These are phyloP conservation scores for Dactylonectria macrodidyma DNA, from an alignment of 2,329 filamentous ascomycete species.

Conservation along the genomic window DNA sequence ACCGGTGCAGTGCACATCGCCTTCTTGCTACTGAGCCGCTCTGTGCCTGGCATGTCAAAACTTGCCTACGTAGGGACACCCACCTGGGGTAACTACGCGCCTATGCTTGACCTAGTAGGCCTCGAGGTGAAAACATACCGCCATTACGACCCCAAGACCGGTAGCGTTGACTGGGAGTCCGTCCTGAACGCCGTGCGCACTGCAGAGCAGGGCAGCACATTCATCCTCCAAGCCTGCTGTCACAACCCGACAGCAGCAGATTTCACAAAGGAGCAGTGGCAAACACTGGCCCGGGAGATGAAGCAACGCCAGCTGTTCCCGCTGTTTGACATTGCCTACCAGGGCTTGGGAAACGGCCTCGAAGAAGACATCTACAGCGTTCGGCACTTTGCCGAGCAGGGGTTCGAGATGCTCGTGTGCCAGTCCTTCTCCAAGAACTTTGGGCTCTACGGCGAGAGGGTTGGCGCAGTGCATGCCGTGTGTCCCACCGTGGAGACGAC, in stretches of 20 bases:
- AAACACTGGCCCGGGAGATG: slow-evolving; percentile 39
- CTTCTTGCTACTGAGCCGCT: slow-evolving; percentile 49
- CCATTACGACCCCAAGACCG: slow-evolving; percentile 48
- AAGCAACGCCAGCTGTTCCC: slow-evolving; percentile 45
- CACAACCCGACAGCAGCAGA: slow-evolving; percentile 57
- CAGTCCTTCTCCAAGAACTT: slow-evolving; percentile 60
- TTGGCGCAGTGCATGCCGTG: slow-evolving; percentile 45
- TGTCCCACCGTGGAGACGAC: slow-evolving; percentile 18
- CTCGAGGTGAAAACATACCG: slow-evolving; percentile 48
- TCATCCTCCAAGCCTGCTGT: slow-evolving; percentile 55
- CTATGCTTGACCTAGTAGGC: slow-evolving; percentile 50
- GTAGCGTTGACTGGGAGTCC: slow-evolving; percentile 47
- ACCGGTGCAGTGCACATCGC: slow-evolving; percentile 56
- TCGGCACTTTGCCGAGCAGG: slow-evolving; percentile 42
- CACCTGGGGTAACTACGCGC: slow-evolving; percentile 53
- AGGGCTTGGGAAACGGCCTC: slow-evolving; percentile 52
- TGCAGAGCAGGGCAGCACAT: slow-evolving; percentile 51
- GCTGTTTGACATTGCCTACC: slow-evolving; percentile 56
- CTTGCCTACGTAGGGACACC: slow-evolving; percentile 47
- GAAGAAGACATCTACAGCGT: slow-evolving; percentile 52
- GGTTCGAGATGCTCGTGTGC: slow-evolving; percentile 51
- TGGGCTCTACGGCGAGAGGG: slow-evolving; percentile 54
- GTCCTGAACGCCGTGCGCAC: slow-evolving; percentile 42
- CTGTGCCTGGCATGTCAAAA: slow-evolving; percentile 37
- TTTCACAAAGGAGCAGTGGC: slow-evolving; percentile 51